These are phyloP conservation scores for Trichoderma erinaceum DNA, from an alignment of 495 filamentous ascomycete genomes.

Conservation along the genomic window DNA sequence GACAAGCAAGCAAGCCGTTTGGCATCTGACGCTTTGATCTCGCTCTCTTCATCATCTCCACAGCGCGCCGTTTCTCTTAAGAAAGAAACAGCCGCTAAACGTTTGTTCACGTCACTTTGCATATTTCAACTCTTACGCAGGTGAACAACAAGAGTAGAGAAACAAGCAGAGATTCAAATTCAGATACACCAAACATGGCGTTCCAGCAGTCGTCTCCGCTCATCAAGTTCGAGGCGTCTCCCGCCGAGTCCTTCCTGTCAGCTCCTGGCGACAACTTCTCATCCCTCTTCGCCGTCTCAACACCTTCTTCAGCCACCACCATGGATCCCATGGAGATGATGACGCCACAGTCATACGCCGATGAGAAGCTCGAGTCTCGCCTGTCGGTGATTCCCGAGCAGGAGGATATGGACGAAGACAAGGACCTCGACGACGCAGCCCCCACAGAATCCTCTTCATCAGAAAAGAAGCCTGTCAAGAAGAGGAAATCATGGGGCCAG, in stretches of 20 bases:
- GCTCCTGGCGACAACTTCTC: slow-evolving; percentile 46
- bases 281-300: slow-evolving; percentile 38
- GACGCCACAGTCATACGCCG: slow-evolving; percentile 38
- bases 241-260: slow-evolving; percentile 48
- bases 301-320: slow-evolving; percentile 23
- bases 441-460: slow-evolving; percentile 20
- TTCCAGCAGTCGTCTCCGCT: slow-evolving; percentile 35
- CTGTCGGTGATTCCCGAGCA: slow-evolving; percentile 17
- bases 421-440: slow-evolving; percentile 15
- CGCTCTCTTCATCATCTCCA: slow-evolving; percentile 19
- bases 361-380: slow-evolving; percentile 25
- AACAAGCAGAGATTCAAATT: slow-evolving; percentile 26
- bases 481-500: slow-evolving; percentile 98
- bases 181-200: slow-evolving; percentile 29
- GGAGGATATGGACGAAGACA: slow-evolving; percentile 15
- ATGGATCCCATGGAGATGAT: slow-evolving; percentile 40
- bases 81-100: slow-evolving; percentile 6
- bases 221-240: slow-evolving; percentile 45
- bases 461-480: slow-evolving; percentile 82
- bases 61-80: slow-evolving; percentile 13
- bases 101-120: neutral
- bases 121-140: neutral
- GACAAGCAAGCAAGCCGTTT: neutral
- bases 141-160: neutral
- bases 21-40: slow-evolving; percentile 8